Percentiles rank a stretch among this genome's conserved stretches.
These are phyloP conservation scores for Arabidopsis hybrid DNA, from an alignment of 441 rosid species.

Conservation along the genomic window DNA sequence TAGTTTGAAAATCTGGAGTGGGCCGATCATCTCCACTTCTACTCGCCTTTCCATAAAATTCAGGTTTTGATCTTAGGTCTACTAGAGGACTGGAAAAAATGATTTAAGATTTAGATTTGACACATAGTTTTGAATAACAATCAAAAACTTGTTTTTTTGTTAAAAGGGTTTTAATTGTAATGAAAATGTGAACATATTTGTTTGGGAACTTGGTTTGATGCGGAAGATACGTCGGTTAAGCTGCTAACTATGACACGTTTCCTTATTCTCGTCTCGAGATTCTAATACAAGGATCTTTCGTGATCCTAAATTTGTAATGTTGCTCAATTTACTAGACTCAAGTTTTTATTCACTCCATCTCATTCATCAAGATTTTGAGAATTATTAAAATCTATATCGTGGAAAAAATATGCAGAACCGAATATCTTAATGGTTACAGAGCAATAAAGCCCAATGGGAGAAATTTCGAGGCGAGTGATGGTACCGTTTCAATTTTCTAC, in stretches of 20 bases:
- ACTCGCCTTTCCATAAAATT: background rate
- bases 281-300: background rate
- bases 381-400: too few species aligned
- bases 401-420: too few species aligned
- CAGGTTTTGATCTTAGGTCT: background rate
- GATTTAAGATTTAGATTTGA: background rate
- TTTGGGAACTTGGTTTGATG: constrained; percentile 19
- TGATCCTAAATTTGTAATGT: background rate
- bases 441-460: too few species aligned
- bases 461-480: too few species aligned
- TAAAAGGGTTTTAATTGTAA: background rate
- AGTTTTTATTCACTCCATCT: background rate
- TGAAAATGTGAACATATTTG: background rate
- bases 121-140: background rate
- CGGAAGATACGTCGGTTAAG: constrained; percentile 18
- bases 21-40: background rate
- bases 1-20: background rate
- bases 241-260: constrained; percentile 25
- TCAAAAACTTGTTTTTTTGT: background rate
- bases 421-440: too few species aligned
- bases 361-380: background rate
- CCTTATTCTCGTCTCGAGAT: constrained; percentile 13
- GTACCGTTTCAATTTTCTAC: too few species aligned
- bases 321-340: background rate
- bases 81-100: background rate